These are phyloP conservation scores for Blastomyces gilchristii DNA, from an alignment of 2,329 filamentous ascomycete genomes.

Conservation along the genomic window DNA sequence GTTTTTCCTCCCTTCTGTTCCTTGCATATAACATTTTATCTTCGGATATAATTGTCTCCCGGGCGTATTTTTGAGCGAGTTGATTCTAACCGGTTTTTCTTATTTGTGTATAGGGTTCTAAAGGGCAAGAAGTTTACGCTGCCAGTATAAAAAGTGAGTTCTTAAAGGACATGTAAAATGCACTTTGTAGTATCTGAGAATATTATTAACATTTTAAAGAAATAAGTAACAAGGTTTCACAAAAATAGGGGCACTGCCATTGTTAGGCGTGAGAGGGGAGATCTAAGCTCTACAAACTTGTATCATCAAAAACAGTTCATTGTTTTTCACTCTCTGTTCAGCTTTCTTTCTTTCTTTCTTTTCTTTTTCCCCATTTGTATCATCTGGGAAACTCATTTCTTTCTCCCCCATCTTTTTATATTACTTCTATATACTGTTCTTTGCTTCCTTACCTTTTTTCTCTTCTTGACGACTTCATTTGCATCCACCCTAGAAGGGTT, in stretches of 20 bases:
- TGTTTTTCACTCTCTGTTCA: not conserved
- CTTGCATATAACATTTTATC: not conserved
- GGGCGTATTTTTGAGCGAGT: not conserved
- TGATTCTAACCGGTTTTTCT: not conserved
- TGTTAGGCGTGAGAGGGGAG: not conserved
- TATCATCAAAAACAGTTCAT: not conserved
- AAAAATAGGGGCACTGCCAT: not conserved
- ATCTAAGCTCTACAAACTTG: not conserved
- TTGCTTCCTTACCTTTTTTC: not conserved
- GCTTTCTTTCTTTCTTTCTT: not conserved
- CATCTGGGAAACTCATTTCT: not conserved
- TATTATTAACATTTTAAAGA: not conserved
- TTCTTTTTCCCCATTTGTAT: not conserved
- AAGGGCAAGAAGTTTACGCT: conserved; percentile 84
- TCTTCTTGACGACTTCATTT: not conserved
- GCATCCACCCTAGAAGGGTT: not conserved
- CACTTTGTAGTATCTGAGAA: not conserved
- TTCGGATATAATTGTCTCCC: not conserved
- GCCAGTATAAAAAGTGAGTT: conserved; percentile 51
- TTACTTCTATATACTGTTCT: not conserved
- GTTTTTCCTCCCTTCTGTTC: conserved; percentile 20
- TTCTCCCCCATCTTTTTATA: too few species aligned
- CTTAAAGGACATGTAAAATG: not conserved
- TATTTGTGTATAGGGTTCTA: conserved; percentile 45
- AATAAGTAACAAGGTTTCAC: not conserved